Conservation (phyloP, 495 filamentous ascomycete genomes). For the Parathielavia appendiculata region DNA sequence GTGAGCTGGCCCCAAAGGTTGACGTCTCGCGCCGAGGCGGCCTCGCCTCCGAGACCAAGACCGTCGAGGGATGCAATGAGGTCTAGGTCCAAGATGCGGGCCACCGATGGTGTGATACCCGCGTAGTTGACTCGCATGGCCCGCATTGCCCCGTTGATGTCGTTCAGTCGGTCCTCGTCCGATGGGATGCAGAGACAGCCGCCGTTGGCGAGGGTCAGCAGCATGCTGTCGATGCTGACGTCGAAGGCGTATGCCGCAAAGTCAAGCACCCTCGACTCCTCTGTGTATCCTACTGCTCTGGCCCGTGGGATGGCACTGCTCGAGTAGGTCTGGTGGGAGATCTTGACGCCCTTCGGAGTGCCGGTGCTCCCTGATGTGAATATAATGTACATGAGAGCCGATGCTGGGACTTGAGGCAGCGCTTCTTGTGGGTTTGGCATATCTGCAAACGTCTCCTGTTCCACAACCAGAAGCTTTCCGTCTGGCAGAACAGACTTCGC, state of each 20-base stretch:
- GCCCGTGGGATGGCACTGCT: conserved; percentile 29
- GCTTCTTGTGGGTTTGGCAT: not conserved
- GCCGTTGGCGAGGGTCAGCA: conserved; percentile 47
- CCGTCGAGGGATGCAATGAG: conserved; percentile 21
- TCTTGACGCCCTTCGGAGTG: conserved; percentile 44
- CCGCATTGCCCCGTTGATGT: conserved; percentile 33
- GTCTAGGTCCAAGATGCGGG: conserved; percentile 19
- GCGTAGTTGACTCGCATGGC: conserved; percentile 25
- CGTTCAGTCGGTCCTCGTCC: conserved; percentile 26
- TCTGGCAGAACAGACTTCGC: conserved; percentile 16
- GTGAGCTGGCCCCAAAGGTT: conserved; percentile 25
- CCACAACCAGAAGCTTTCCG: not conserved
- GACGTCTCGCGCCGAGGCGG: conserved; percentile 16
- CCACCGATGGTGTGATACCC: conserved; percentile 24
- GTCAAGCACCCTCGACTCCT: conserved; percentile 46
- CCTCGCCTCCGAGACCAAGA: conserved; percentile 27
- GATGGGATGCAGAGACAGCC: conserved; percentile 37
- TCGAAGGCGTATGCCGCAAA: conserved; percentile 59
- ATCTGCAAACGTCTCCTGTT: not conserved
- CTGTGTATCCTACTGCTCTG: conserved; percentile 12
- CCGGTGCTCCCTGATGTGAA: conserved; percentile 61
- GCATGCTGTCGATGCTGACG: conserved; percentile 51
- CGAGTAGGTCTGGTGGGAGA: conserved; percentile 38
- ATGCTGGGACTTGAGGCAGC: conserved; percentile 10
- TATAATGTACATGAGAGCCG: conserved; percentile 42